These are phyloP conservation scores for Didymella arachidicola DNA, from an alignment of 2,329 filamentous ascomycete genomes.

Conservation along the genomic window DNA sequence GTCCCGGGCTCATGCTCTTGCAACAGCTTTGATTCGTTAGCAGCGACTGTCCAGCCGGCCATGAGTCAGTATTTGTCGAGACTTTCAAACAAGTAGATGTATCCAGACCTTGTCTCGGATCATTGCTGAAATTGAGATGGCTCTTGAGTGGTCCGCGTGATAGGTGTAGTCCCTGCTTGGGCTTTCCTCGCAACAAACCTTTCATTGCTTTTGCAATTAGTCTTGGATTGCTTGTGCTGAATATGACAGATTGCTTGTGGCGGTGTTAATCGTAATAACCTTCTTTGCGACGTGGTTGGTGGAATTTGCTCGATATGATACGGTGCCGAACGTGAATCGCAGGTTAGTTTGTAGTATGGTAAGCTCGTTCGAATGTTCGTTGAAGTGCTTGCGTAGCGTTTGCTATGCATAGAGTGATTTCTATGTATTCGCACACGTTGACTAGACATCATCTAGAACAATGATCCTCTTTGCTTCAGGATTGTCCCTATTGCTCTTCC, in stretches of 20 bases:
- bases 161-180: not conserved
- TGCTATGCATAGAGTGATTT: not conserved
- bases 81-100: not conserved
- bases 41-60: not conserved
- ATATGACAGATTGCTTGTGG: not conserved
- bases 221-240: not conserved
- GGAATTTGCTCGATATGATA: not conserved
- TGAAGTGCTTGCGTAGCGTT: not conserved
- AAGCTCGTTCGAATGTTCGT: not conserved
- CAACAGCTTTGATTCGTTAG: not conserved
- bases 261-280: not conserved
- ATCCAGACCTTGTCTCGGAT: not conserved
- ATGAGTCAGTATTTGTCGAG: not conserved
- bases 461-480: conserved; percentile 20
- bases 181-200: not conserved
- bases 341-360: not conserved
- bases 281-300: not conserved
- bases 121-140: not conserved
- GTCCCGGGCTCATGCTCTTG: no score
- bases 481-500: conserved; percentile 30
- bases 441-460: conserved; percentile 1
- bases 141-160: not conserved
- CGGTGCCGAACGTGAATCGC: not conserved
- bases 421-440: not conserved
- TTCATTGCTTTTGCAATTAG: not conserved